Evolutionary conservation across 2,329 filamentous ascomycete genomes (phyloP), one percentile per base, ranked within the genome.

Genomic region (Fusarium liriodendri): DNA sequence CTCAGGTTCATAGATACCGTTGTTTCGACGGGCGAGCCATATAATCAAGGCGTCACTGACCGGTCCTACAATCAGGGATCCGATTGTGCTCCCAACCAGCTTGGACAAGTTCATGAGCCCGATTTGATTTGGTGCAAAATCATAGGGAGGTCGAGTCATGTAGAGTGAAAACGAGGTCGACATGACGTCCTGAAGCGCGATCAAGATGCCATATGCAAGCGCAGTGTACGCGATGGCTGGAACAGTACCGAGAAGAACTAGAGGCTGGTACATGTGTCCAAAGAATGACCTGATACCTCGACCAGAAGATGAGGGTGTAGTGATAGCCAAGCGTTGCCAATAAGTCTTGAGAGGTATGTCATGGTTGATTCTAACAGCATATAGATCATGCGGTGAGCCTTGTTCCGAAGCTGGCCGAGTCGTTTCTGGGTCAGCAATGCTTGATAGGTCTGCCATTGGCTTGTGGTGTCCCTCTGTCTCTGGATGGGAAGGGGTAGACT

Each of bases 81-180:
- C 35, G 13, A 37, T 37, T 8, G 35, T 37, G 16, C 35, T 37
- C 14, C 35, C 35, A 37, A 37, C 35, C 6, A 37, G 6, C 14
- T 37, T 37, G 35, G 35, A 37, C 1, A 78, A 60, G 18, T 62
- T 75, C 67, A 80, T 77, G 11, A 79, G 64, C 2, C 80, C 80
- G 18, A 81, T 64, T 1, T 66, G 62, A 2, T 52, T 40, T 1
- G 79, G 59, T 18, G 64, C 45, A 37, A 82, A 82, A 60, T 75
- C 78, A 66, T 80, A 82, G 0, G 80, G 79, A 0, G 82, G 81
- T 1, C 9, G 14, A 18, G 18, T 60, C 58, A 70, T 54, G 11
- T 42, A 60, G 4, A n/a, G n/a, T 1, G 67, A 66, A 14, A 62
- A 7, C 2, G 59, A 45, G 3, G 62, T 59, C 8, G 27, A 9